phyloP scores from a whole-genome alignment of 805 yeast species.

The Candida sonorensis region DNA sequence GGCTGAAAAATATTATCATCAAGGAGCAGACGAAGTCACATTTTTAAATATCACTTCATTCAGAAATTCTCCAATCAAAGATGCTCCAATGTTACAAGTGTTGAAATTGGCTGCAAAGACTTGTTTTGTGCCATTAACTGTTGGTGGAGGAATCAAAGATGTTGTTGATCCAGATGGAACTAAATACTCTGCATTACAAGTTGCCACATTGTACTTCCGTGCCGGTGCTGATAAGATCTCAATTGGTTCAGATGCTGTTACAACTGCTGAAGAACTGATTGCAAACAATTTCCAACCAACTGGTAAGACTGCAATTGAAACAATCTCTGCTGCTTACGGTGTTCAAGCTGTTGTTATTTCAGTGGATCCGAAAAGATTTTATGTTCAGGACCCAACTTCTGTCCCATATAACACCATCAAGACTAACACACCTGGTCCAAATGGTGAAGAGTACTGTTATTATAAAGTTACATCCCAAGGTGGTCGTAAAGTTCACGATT shows the following conservation, averaged over 20 bases:
- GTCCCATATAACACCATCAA: constrained; percentile 59
- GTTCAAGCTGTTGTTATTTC: constrained; percentile 97
- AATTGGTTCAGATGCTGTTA: constrained; percentile 96
- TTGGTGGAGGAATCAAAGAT: constrained; percentile 97
- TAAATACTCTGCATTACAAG: constrained; percentile 74
- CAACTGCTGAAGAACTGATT: constrained; percentile 80
- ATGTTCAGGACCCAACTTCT: constrained; percentile 54
- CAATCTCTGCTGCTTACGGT: constrained; percentile 88
- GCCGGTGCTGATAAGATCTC: constrained; percentile 98
- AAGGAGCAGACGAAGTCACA: constrained; percentile 97
- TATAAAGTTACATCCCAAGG: constrained; percentile 96
- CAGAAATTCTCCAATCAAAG: constrained; percentile 86
- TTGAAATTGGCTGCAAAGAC: constrained; percentile 76
- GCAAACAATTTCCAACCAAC: constrained; percentile 46
- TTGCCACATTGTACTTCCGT: constrained; percentile 85
- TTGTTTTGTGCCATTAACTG: constrained; percentile 93
- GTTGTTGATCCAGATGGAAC: constrained; percentile 82
- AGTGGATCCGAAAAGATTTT: constrained; percentile 92
- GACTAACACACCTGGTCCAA: constrained; percentile 69
- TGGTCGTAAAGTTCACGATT: constrained; percentile 80
- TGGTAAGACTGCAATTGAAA: constrained; percentile 87
- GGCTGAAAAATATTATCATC: constrained; percentile 83
- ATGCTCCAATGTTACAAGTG: constrained; percentile 94
- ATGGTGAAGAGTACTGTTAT: constrained; percentile 85
- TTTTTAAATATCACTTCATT: constrained; percentile 93